phyloP scores from a whole-genome alignment of 306 rosid genomes.

The Parietaria judaica region DNA sequence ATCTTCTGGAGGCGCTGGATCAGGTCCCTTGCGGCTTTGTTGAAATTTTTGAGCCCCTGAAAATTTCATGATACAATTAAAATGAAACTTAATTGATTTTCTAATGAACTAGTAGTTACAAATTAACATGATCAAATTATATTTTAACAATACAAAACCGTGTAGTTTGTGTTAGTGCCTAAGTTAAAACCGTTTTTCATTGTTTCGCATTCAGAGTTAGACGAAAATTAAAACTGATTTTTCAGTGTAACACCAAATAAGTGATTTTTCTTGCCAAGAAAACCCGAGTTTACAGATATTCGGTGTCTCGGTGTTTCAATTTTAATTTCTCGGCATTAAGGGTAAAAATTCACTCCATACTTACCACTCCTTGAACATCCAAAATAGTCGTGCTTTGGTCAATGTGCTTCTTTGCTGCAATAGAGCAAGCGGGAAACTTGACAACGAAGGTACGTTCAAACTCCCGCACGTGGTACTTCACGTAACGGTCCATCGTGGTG shows the following conservation, averaged over 20 bases:
- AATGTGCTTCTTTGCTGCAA: slow-evolving; percentile 80
- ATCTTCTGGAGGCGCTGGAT: slow-evolving; percentile 75
- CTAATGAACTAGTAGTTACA: neutral
- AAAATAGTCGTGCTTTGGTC: slow-evolving; percentile 93
- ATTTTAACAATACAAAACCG: no score
- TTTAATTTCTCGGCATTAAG: no score
- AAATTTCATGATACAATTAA: neutral
- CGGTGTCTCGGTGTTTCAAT: no score
- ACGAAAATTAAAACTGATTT: no score
- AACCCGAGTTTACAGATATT: no score
- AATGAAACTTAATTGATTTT: neutral
- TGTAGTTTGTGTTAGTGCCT: no score
- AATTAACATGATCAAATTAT: no score
- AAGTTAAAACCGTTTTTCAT: no score
- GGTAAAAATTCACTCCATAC: slow-evolving; percentile 3
- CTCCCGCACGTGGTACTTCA: slow-evolving; percentile 76
- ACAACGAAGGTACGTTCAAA: slow-evolving; percentile 69
- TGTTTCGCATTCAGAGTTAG: no score
- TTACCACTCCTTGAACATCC: slow-evolving; percentile 97
- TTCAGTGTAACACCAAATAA: no score
- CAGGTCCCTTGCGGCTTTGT: slow-evolving; percentile 89
- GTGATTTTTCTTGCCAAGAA: no score
- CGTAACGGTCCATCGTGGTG: slow-evolving; percentile 80
- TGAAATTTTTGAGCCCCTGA: slow-evolving; percentile 74
- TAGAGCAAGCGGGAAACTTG: slow-evolving; percentile 82